Conservation (phyloP, 148 eudicot species). For the Camellia granthamiana region DNA sequence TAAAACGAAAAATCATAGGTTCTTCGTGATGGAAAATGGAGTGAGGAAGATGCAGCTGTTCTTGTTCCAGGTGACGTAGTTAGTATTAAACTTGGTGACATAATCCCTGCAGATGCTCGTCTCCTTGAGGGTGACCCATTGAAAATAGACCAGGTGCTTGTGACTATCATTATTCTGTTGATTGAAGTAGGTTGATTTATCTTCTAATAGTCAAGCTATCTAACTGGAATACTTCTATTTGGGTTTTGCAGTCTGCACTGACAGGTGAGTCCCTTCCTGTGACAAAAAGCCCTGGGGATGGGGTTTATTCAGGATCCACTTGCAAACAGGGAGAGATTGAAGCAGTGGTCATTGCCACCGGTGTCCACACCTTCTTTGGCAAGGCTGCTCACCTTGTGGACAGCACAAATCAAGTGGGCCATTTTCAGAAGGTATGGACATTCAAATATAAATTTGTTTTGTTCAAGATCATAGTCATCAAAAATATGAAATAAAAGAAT, state of each 20-base stretch:
- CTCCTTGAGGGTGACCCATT: constrained; percentile 55
- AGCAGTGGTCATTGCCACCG: constrained; percentile 53
- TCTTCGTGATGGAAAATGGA: constrained; percentile 59
- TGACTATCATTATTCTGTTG: background rate
- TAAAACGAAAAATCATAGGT: constrained; percentile 22
- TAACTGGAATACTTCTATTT: constrained; percentile 1
- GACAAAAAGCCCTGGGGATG: constrained; percentile 43
- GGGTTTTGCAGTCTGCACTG: constrained; percentile 44
- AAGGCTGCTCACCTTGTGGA: constrained; percentile 65
- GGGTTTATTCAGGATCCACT: constrained; percentile 53
- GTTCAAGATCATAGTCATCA: background rate
- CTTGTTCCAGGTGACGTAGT: constrained; percentile 53
- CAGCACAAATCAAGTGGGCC: constrained; percentile 50
- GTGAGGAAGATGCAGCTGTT: constrained; percentile 42
- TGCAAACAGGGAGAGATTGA: constrained; percentile 61
- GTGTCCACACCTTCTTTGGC: constrained; percentile 54
- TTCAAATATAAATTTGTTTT: background rate
- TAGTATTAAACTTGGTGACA: constrained; percentile 53
- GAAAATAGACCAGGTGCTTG: constrained; percentile 46
- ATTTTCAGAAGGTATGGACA: constrained; percentile 40
- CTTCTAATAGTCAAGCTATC: background rate
- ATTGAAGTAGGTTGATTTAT: background rate
- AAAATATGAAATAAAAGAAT: background rate
- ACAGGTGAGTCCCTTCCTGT: constrained; percentile 61
- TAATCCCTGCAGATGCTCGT: constrained; percentile 52